Conservation (phyloP, 1,139 yeast species). For the Yamadazyma atlantica region DNA sequence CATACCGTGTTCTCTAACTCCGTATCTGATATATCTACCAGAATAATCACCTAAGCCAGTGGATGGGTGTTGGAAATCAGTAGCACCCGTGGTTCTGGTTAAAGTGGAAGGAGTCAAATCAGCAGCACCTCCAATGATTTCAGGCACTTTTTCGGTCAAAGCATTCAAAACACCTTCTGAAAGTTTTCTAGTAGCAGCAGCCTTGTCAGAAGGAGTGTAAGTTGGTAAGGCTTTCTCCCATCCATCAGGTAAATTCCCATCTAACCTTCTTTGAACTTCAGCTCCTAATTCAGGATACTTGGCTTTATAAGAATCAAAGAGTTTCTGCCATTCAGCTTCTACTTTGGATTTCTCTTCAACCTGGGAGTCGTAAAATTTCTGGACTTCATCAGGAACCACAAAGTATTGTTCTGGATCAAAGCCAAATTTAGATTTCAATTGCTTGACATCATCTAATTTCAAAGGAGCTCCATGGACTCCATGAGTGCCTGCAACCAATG, state of each 20-base stretch:
- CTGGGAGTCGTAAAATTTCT: slow-evolving; percentile 60
- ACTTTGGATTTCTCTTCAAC: slow-evolving; percentile 58
- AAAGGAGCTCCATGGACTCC: slow-evolving; percentile 97
- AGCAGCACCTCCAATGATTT: slow-evolving; percentile 96
- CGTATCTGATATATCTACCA: slow-evolving; percentile 96
- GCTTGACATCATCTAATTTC: slow-evolving; percentile 89
- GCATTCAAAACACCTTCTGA: slow-evolving; percentile 78
- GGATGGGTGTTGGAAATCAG: slow-evolving; percentile 91
- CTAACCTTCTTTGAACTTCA: slow-evolving; percentile 74
- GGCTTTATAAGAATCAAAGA: slow-evolving; percentile 59
- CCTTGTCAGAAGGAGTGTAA: slow-evolving; percentile 74
- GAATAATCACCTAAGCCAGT: slow-evolving; percentile 80
- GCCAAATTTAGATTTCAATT: slow-evolving; percentile 81
- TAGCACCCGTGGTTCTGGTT: slow-evolving; percentile 83
- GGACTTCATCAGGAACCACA: slow-evolving; percentile 80
- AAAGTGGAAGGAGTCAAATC: slow-evolving; percentile 97
- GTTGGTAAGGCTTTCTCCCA: slow-evolving; percentile 82
- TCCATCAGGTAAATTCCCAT: slow-evolving; percentile 76
- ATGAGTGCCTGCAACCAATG: slow-evolving; percentile 82
- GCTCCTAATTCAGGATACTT: slow-evolving; percentile 78
- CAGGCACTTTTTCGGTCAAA: slow-evolving; percentile 72
- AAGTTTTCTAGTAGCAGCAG: slow-evolving; percentile 94
- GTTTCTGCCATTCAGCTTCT: slow-evolving; percentile 73
- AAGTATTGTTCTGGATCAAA: slow-evolving; percentile 86
- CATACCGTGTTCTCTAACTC: slow-evolving; percentile 99